phyloP scores from a whole-genome alignment of 2,329 filamentous ascomycete species.

The Ophiosphaerella herpotricha region DNA sequence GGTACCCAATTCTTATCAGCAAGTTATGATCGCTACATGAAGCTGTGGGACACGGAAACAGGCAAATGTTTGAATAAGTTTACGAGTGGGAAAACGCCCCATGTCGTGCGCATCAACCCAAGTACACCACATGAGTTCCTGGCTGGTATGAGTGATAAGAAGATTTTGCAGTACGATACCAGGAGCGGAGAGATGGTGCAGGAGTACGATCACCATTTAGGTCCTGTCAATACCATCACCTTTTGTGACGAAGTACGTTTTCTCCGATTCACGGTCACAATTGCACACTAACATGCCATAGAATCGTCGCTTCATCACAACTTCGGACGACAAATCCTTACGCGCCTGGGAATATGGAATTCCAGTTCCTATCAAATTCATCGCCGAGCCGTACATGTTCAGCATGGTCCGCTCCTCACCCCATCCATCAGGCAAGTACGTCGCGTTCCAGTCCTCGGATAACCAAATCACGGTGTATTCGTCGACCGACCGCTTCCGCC shows the following conservation, averaged over 20 bases:
- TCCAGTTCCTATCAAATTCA: conserved; percentile 97
- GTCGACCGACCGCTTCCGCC: conserved; percentile 91
- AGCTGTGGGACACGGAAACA: conserved; percentile 97
- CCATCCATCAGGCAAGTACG: conserved; percentile 91
- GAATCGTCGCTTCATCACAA: conserved; percentile 94
- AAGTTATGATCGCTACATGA: conserved; percentile 94
- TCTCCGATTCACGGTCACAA: neutral
- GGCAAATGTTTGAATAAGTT: conserved; percentile 87
- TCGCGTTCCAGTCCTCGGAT: conserved; percentile 90
- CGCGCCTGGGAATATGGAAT: conserved; percentile 99
- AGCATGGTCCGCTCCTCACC: conserved; percentile 83
- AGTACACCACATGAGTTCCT: conserved; percentile 85
- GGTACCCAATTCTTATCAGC: conserved; percentile 88
- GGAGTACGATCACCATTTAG: conserved; percentile 97
- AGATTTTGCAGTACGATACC: conserved; percentile 96
- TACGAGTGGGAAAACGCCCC: conserved; percentile 91
- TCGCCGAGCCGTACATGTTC: conserved; percentile 98
- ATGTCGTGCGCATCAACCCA: conserved; percentile 93
- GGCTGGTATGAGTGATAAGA: conserved; percentile 97
- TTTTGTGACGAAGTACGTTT: conserved; percentile 76
- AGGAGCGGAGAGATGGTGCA: conserved; percentile 83
- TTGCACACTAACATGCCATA: conserved; percentile 12
- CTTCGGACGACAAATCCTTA: conserved; percentile 93
- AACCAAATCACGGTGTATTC: conserved; percentile 98
- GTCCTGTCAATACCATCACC: conserved; percentile 96